Evolutionary conservation across 192 early-diverging fungal genomes (phyloP), one percentile per base, ranked within the genome.

Genomic region (Backusella tarrabulga): DNA sequence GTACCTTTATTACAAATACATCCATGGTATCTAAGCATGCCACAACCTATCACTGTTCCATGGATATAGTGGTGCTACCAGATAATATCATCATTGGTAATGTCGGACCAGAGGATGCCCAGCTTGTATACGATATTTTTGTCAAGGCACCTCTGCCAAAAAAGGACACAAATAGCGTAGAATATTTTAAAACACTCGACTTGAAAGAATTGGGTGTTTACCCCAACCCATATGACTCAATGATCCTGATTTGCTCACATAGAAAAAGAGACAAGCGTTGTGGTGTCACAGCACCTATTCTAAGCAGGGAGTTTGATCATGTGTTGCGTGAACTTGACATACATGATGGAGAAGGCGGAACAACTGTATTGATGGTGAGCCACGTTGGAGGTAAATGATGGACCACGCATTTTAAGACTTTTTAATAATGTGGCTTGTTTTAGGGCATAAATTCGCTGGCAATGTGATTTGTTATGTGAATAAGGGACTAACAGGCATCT

Each of bases 361-460:
- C 78, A 0, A 74, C 76, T 46, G 80, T 90, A 29, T 80, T 84
- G 72, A 77, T 87, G 78, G 78, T 85, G 75, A 87, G 85, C 80
- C 89, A 90, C 75, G 83, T 87, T 68, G 89, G 89, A 76, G 89
- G 86, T 86, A 77, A 80, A 70, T 2, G 15, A 67, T 72, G 32
- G 44, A 21, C 17, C 5, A 50, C 15, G n/a, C 15, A 71, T 2
- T 21, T 36, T 36, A 5, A 2, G 4, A 6, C 14, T 66, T 11
- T 8, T 23, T 36, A 0, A 68, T 52, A 36, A 26, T 41, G 9
- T 38, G n/a, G 19, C 63, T 23, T 38, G 38, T 52, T 23, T 34
- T 69, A 86, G 85, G 89, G 38, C 89, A 90, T 80, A 90, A 88
- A 78, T 90, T 86, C 79, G 89, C 89, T 8, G 89, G 89, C 4